Conservation (phyloP, 306 rosid species). For the Erythrophleum fordii region DNA sequence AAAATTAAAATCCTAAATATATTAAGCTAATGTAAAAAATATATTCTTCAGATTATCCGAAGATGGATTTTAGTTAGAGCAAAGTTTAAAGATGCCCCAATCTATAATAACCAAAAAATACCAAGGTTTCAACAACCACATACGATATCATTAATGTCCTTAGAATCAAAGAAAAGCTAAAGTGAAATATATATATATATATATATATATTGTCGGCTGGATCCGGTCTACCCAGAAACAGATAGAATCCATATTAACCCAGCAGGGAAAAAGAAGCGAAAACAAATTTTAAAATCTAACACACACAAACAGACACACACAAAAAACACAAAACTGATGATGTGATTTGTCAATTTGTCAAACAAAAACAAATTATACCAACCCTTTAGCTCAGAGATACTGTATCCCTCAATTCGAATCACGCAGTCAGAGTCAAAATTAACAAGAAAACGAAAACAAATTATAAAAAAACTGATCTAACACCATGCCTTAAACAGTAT, state of each 20-base stretch:
- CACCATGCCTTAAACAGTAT: slow-evolving; percentile 70
- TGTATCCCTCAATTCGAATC: background rate
- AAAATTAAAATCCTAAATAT: no score
- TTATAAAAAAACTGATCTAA: background rate
- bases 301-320: background rate
- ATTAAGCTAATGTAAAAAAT: no score
- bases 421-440: no score
- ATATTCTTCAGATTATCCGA: no score
- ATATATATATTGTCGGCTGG: background rate
- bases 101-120: background rate
- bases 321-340: background rate
- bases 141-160: slow-evolving; percentile 17
- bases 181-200: background rate
- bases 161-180: background rate
- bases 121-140: slow-evolving; percentile 29
- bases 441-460: background rate
- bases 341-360: background rate
- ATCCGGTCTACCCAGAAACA: background rate
- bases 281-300: background rate
- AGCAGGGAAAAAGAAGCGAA: background rate
- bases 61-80: no score
- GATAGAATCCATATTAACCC: background rate
- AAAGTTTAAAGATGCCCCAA: background rate
- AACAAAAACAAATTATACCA: background rate
- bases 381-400: background rate